Evolutionary conservation across 2,329 filamentous ascomycete genomes (phyloP), one percentile per base, ranked within the genome.

Genomic region (Ilyonectria robusta): DNA sequence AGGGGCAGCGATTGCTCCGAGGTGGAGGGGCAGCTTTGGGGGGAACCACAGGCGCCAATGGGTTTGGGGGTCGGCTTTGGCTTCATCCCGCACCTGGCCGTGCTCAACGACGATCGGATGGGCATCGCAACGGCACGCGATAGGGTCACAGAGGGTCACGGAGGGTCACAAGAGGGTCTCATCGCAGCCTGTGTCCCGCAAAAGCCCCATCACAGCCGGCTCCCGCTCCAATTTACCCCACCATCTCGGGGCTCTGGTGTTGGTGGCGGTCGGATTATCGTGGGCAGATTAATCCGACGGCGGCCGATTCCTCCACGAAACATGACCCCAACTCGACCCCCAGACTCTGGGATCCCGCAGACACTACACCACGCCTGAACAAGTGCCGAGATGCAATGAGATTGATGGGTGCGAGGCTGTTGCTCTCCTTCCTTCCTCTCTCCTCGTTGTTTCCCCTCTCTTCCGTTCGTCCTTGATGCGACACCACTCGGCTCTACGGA

Each of bases 241-340:
- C 59, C 64, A 70, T 59, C 50, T 62, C 48, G 51, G 53, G 48
- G 54, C 57, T 29, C 35, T 60, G 15, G 17, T 15, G 33, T 17
- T 56, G 54, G 56, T 57, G 61, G 50, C 44, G 37, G 33, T 62
- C 70, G 70, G 70, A 71, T 69, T 72, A 74, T 72, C 67, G 70
- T 72, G 69, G 68, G 72, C 64, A 66, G n/a, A 57, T 65, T 62
- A 60, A 53, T 72, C 68, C 66, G 63, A 60, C 65, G 63, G 66
- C 53, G n/a, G 67, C 72, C 66, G 54, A 68, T 69, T 75, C 69
- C 70, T 74, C 72, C 74, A 74, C 72, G 68, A 74, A 69, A 59
- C 46, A 64, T 56, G 61, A 66, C 70, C 58, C 69, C 51, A 59
- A 56, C 48, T 59, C 21, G n/a, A 35, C 50, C 50, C 50, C 50